phyloP scores from a whole-genome alignment of 352 stramenopile species.

The Pythium monospermum region DNA sequence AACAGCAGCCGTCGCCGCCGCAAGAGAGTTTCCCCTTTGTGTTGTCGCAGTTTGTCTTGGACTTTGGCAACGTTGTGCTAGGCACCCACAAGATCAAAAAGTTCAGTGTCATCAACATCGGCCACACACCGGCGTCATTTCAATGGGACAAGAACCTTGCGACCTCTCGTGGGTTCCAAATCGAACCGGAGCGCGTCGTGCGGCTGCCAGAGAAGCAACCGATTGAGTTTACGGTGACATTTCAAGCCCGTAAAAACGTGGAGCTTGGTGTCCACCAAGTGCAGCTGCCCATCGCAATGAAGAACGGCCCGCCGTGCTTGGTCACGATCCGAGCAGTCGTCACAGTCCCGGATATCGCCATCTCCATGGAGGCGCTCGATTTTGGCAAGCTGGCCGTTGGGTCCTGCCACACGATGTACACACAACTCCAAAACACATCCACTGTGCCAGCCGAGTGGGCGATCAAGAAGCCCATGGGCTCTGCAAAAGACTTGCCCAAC shows the following conservation, averaged over 20 bases:
- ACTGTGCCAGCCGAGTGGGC: slow-evolving; percentile 88
- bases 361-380: slow-evolving; percentile 81
- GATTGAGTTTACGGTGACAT: slow-evolving; percentile 89
- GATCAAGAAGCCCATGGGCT: slow-evolving; percentile 88
- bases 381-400: slow-evolving; percentile 90
- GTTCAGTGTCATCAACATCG: slow-evolving; percentile 92
- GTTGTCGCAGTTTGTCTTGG: slow-evolving; percentile 86
- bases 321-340: slow-evolving; percentile 86
- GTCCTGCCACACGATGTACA: slow-evolving; percentile 82
- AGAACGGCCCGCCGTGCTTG: slow-evolving; percentile 87
- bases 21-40: slow-evolving; percentile 67
- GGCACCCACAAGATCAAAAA: slow-evolving; percentile 89
- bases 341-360: slow-evolving; percentile 86
- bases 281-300: slow-evolving; percentile 84
- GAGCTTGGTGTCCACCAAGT: slow-evolving; percentile 70
- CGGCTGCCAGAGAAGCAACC: slow-evolving; percentile 85
- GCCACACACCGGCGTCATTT: slow-evolving; percentile 79
- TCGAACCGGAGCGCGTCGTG: slow-evolving; percentile 94
- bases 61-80: slow-evolving; percentile 93
- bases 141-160: slow-evolving; percentile 91
- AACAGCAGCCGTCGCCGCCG: slow-evolving; percentile 25
- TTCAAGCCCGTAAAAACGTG: slow-evolving; percentile 86
- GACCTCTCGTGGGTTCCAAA: slow-evolving; percentile 80
- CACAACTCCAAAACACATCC: slow-evolving; percentile 90
- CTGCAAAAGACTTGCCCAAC: slow-evolving; percentile 63